These are phyloP conservation scores for Acrodontium crateriforme DNA, from an alignment of 2,329 filamentous ascomycete species.

Conservation along the genomic window DNA sequence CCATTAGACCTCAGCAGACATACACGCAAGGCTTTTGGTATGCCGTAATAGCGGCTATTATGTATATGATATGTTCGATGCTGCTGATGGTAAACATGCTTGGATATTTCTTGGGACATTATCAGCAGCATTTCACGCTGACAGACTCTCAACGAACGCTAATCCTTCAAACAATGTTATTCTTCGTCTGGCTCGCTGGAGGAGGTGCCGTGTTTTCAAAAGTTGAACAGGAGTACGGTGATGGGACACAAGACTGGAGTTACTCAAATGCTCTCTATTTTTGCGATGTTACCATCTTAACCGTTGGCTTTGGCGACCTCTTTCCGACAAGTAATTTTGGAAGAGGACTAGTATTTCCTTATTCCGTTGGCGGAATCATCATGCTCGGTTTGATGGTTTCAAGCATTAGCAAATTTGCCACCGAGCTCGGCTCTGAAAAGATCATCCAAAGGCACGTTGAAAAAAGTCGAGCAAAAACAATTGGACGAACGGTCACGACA, in stretches of 20 bases:
- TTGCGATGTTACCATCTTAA: slow-evolving; percentile 55
- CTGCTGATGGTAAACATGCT: slow-evolving; percentile 68
- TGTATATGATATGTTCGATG: slow-evolving; percentile 68
- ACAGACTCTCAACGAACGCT: slow-evolving; percentile 72
- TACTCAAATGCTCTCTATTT: slow-evolving; percentile 58
- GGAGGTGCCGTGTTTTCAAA: slow-evolving; percentile 62
- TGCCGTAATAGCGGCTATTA: slow-evolving; percentile 60
- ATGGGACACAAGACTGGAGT: slow-evolving; percentile 37
- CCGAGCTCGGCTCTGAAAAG: slow-evolving; percentile 47
- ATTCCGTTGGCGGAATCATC: slow-evolving; percentile 68
- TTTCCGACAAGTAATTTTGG: slow-evolving; percentile 42
- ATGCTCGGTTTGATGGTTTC: slow-evolving; percentile 73
- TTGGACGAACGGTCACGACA: slow-evolving; percentile 40
- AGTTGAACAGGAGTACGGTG: slow-evolving; percentile 40
- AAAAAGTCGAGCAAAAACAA: slow-evolving; percentile 38
- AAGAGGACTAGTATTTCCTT: slow-evolving; percentile 66
- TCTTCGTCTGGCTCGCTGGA: slow-evolving; percentile 66
- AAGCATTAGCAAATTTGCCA: slow-evolving; percentile 56
- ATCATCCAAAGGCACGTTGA: slow-evolving; percentile 47
- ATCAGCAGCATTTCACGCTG: slow-evolving; percentile 63
- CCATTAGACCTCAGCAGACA: slow-evolving; percentile 32
- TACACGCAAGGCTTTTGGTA: slow-evolving; percentile 83
- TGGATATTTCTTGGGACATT: slow-evolving; percentile 61
- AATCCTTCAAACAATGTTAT: slow-evolving; percentile 79
- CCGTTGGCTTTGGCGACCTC: slow-evolving; percentile 50